Evolutionary conservation across 345 rosid genomes (phyloP), one percentile per base, ranked within the genome.

Genomic region (Gossypium australe): DNA sequence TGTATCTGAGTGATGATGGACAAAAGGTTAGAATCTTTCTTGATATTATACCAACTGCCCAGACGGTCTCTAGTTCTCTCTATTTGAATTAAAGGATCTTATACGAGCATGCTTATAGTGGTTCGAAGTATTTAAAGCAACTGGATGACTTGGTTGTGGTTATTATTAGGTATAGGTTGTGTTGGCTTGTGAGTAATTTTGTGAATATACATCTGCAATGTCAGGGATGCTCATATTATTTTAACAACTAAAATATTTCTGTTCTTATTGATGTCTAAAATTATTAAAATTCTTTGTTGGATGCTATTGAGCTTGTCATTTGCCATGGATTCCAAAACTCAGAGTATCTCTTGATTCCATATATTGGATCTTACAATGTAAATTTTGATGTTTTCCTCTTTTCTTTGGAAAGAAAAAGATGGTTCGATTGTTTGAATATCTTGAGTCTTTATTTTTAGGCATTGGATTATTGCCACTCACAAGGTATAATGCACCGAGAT

Each of bases 401-500:
- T 51, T 51, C 5, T 51, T 34, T 27, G 45, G 17, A 17, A 51
- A 55, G n/a, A 29, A 9, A 25, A 27, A 27, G 16, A 51, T 27
- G 58, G 22, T 16, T 25, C 45, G 17, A 51, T 27, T 20, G 22
- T 7, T 25, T 20, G 29, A 69, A 10, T 57, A 60, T 27, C 22
- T 9, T 68, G 7, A n/a, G 58, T 63, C 3, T 45, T 67, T 67
- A 57, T 76, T 43, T 81, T 78, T 70, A 94, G 98, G 98, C 98
- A 6, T 82, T 94, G 88, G 98, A 92, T 84, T 91, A 85, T 79
- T 92, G 98, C 82, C 98, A 94, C 84, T 91, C 98, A 0, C 98
- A 91, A 83, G 98, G 98, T 70, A 94, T 94, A 61, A 94, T 94
- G 97, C 98, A 94, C 82, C 89, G 97, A 75, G 98, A 94, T 85